Percentiles rank a stretch among this genome's conserved stretches.
Evolutionary conservation across 108 stramenopile genomes (phyloP).

Genomic region (Ochromonas danica): DNA sequence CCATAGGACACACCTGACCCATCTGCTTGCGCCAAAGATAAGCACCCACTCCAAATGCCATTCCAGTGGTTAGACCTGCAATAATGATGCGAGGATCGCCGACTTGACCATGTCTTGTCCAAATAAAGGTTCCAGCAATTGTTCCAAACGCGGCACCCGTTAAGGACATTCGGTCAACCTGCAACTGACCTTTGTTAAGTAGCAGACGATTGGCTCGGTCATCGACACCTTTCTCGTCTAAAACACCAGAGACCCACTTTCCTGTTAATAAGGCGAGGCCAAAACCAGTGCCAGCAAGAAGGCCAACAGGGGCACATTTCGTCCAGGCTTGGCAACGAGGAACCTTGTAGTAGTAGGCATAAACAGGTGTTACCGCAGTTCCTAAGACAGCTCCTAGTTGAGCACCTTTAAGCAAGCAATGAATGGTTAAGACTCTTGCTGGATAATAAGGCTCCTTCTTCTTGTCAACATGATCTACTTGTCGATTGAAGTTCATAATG

Average conservation of each 20-base stretch:
- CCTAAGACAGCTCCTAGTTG: background rate
- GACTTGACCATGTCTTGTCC: slow-evolving; percentile 3
- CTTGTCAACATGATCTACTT: background rate
- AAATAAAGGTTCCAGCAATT: background rate
- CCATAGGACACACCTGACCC: too few species aligned
- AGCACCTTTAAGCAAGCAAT: background rate
- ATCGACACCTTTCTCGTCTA: background rate
- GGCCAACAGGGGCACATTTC: too few species aligned
- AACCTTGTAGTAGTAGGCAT: background rate
- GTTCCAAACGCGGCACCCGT: background rate
- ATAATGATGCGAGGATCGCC: too few species aligned
- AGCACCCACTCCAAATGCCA: too few species aligned
- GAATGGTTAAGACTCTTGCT: background rate
- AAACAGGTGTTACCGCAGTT: background rate
- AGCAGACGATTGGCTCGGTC: background rate
- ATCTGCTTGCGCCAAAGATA: too few species aligned
- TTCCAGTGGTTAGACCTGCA: too few species aligned
- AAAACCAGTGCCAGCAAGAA: background rate
- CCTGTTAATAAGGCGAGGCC: background rate
- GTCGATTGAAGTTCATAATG: background rate
- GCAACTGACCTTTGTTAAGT: background rate
- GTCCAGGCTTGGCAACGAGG: too few species aligned
- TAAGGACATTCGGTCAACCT: background rate
- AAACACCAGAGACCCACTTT: background rate
- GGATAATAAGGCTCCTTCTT: background rate